These are phyloP conservation scores for Clitoria ternatea DNA, from an alignment of 306 rosid species.

Conservation along the genomic window DNA sequence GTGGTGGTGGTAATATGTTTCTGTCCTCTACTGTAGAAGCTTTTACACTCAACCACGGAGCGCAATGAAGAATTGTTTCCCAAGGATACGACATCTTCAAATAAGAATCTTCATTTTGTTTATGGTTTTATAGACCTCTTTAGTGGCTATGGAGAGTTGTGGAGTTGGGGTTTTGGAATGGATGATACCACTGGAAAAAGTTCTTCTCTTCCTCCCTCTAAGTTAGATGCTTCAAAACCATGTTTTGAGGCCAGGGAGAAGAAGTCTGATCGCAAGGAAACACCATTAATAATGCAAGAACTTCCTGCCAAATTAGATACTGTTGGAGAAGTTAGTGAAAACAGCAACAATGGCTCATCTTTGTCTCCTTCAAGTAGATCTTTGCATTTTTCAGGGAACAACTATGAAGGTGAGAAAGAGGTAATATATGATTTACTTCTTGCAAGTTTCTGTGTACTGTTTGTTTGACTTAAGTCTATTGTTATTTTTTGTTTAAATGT, in stretches of 20 bases:
- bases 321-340: conserved; percentile 69
- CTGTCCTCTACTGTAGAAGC: conserved; percentile 44
- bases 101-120: conserved; percentile 60
- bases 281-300: conserved; percentile 33
- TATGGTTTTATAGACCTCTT: conserved; percentile 88
- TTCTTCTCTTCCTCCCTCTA: conserved; percentile 37
- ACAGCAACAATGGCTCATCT: conserved; percentile 36
- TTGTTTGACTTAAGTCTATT: conserved; percentile 5
- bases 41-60: conserved; percentile 35
- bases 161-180: conserved; percentile 83
- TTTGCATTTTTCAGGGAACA: conserved; percentile 26
- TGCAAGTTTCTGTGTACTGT: background rate
- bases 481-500: conserved; percentile 6
- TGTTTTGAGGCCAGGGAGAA: conserved; percentile 40
- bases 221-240: conserved; percentile 39
- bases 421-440: conserved; percentile 39
- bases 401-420: conserved; percentile 52
- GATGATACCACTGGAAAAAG: conserved; percentile 48
- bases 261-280: conserved; percentile 41
- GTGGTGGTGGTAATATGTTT: conserved; percentile 18
- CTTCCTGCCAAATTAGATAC: conserved; percentile 45
- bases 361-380: conserved; percentile 48
- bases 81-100: conserved; percentile 50
- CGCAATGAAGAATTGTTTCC: conserved; percentile 45
- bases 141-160: conserved; percentile 82